Base-by-base conservation (phyloP, 225 moss, liverwort and hornwort genomes). In the Physcomitrium patens region DNA sequence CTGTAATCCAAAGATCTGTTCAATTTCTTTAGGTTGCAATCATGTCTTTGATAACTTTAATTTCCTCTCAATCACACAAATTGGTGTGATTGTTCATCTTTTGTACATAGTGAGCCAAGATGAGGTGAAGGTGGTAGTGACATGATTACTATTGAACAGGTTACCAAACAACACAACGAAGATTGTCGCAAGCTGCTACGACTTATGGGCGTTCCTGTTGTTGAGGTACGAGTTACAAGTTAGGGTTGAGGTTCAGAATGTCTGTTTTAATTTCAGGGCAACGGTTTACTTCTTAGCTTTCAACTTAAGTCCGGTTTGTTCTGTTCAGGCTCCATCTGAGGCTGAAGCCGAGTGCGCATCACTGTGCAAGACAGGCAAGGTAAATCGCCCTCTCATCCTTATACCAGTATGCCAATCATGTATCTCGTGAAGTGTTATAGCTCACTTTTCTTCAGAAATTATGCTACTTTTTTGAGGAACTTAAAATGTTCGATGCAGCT, bases 341-440 rank as follows among this genome's bases (percentile, higher is more conserved):
- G 97, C 97, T 78, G 97, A 99, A 80, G 97, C 97, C 58, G 97
- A 99, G 78, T 99, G 97, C 67, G 97, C 97, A 23, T 89, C 93
- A 15, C 78, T 99, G 15, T 99, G 97, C 85, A 99, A 91, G 73
- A 85, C 90, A 63, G 87, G 83, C 59, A 99, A 95, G 90, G 95
- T 95, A 70, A 59, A 67, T 42, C 15, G 45, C 42, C 51, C 37
- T 27, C 46, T 23, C 20, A 3, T 67, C 45, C 70, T 7, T 9
- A 60, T 5, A 41, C 52, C 53, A 64, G 20, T 67, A 11, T 58
- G 58, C 37, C 22, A 31, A 43, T 20, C 47, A 16, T 56, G 6
- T 19, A 7, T 23, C 19, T 58, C n/a, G 11, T 7, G 23, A 19
- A 1, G 2, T 24, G 16, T 58, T 23, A 19, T 11, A 24, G 20